Conservation (phyloP, 2,329 filamentous ascomycete genomes). For the Colletotrichum sp. region DNA sequence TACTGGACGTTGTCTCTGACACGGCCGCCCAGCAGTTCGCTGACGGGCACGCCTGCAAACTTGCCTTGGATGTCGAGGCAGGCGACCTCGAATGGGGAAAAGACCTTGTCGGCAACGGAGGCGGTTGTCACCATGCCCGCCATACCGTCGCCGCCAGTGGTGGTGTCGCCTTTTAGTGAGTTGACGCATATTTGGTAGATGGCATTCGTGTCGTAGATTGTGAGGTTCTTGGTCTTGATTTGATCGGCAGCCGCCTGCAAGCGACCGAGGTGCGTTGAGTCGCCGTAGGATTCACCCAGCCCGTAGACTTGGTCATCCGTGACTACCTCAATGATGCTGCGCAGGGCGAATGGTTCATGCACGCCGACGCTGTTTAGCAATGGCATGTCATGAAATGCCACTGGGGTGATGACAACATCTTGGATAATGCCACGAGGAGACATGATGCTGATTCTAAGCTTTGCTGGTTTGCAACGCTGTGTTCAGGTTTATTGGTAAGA, state of each 20-base stretch:
- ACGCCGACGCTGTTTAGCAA: constrained; percentile 48
- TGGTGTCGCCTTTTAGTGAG: constrained; percentile 52
- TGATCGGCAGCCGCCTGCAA: constrained; percentile 34
- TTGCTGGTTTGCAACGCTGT: neutral
- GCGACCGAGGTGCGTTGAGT: constrained; percentile 39
- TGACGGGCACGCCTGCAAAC: constrained; percentile 40
- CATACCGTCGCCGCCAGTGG: constrained; percentile 68
- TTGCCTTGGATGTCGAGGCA: constrained; percentile 48
- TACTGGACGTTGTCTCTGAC: constrained; percentile 44
- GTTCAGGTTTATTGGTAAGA: neutral
- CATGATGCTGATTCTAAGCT: constrained; percentile 28
- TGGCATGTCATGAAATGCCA: constrained; percentile 50
- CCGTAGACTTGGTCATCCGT: constrained; percentile 37
- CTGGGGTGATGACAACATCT: constrained; percentile 44
- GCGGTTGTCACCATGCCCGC: constrained; percentile 50
- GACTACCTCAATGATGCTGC: constrained; percentile 45
- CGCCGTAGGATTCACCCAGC: constrained; percentile 45
- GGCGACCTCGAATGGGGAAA: constrained; percentile 47
- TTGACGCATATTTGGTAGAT: constrained; percentile 84
- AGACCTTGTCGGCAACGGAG: constrained; percentile 44
- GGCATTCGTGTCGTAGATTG: constrained; percentile 72
- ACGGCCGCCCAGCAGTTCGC: constrained; percentile 42
- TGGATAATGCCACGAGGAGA: constrained; percentile 32
- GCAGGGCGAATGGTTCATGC: constrained; percentile 45
- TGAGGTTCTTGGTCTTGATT: constrained; percentile 27